Conservation (phyloP, 1,139 yeast genomes). For the Diutina mesorugosa region DNA sequence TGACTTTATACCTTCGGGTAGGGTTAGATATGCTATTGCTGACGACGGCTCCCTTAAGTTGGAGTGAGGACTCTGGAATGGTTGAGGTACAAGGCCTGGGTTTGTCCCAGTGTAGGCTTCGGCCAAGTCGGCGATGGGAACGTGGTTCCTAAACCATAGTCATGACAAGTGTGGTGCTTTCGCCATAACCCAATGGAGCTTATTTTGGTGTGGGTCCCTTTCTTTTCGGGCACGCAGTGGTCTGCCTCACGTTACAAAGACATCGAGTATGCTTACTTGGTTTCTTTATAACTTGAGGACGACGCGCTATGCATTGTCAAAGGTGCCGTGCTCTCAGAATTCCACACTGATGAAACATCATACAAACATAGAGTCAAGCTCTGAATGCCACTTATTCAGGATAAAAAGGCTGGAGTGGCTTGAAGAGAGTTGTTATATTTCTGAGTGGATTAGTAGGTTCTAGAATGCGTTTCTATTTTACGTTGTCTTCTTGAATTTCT, state of each 20-base stretch:
- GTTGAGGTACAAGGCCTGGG: background rate
- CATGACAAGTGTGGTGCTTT: background rate
- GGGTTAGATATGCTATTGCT: background rate
- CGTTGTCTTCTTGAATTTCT: background rate
- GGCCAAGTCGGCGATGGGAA: slow-evolving; percentile 2
- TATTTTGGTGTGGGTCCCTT: background rate
- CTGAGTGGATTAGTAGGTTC: background rate
- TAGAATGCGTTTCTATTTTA: background rate
- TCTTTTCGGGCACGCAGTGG: background rate
- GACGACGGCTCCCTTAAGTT: background rate
- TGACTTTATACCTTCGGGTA: background rate
- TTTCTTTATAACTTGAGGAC: background rate
- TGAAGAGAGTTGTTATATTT: background rate
- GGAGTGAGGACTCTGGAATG: background rate
- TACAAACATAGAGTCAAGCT: slow-evolving; percentile 3
- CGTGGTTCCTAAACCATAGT: slow-evolving; percentile 2
- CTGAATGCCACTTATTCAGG: slow-evolving; percentile 2
- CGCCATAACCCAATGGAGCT: slow-evolving; percentile 2
- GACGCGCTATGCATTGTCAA: background rate
- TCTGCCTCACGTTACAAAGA: background rate
- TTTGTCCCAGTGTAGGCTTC: slow-evolving; percentile 1
- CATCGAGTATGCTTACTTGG: background rate
- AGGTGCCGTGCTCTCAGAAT: background rate
- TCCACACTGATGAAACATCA: slow-evolving; percentile 2
- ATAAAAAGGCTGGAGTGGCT: slow-evolving; percentile 2